A percentile compares a stretch with the other conserved stretches of the same genome.
These are phyloP conservation scores for Sclerotinia sclerotiorum DNA, from an alignment of 2,329 filamentous ascomycete species.

Conservation along the genomic window DNA sequence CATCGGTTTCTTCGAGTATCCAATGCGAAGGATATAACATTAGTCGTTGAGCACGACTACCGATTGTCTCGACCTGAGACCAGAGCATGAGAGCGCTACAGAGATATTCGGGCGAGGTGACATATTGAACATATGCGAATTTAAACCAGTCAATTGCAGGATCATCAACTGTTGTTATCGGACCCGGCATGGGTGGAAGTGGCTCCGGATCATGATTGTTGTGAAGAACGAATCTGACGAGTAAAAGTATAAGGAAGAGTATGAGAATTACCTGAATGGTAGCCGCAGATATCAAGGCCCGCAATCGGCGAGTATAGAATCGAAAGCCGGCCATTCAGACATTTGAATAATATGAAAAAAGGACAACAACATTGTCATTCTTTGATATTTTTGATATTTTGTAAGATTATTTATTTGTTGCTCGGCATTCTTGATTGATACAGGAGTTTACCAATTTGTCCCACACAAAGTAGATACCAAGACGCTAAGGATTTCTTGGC, in stretches of 20 bases:
- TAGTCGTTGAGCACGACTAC: slow-evolving; percentile 35
- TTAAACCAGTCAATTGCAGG: slow-evolving; percentile 33
- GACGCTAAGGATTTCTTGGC: background rate
- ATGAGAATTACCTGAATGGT: slow-evolving; percentile 26
- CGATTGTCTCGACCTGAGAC: slow-evolving; percentile 37
- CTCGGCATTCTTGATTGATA: background rate
- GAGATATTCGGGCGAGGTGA: slow-evolving; percentile 34
- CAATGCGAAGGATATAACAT: slow-evolving; percentile 37
- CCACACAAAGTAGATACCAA: background rate
- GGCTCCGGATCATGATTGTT: slow-evolving; percentile 33
- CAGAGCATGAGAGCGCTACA: slow-evolving; percentile 38
- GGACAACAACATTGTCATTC: background rate
- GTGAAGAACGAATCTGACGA: slow-evolving; percentile 30
- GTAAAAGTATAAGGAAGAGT: slow-evolving; percentile 28
- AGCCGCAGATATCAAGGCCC: slow-evolving; percentile 27
- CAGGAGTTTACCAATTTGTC: background rate
- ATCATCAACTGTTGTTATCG: slow-evolving; percentile 30
- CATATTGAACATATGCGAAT: slow-evolving; percentile 37
- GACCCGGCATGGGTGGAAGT: slow-evolving; percentile 22
- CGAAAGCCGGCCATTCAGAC: slow-evolving; percentile 30
- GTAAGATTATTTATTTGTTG: background rate
- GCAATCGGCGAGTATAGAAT: slow-evolving; percentile 31
- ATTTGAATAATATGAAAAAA: slow-evolving; percentile 9
- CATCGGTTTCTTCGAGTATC: slow-evolving; percentile 32
- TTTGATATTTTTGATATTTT: background rate